Evolutionary conservation across 1,284 basidiomycete genomes (phyloP), one percentile per base, ranked within the genome.

Genomic region (Microbotryum violaceum): DNA sequence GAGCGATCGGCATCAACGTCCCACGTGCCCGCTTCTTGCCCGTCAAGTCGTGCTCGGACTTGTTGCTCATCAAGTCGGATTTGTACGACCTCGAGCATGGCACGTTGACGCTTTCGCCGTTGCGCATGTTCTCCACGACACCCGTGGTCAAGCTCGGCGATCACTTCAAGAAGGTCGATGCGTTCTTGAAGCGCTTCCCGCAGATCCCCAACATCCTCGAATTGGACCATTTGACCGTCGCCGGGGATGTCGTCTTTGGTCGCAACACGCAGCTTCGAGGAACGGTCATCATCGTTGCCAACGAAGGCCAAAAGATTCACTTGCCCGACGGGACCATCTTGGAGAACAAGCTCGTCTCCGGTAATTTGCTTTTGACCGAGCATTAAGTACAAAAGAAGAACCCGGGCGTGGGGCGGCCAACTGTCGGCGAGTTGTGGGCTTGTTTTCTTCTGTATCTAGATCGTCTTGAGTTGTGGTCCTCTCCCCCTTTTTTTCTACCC

Each of bases 151-250:
- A 97, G 60, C 62, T 71, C 46, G 68, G 70, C n/a, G 70, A 72
- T 68, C 74, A 74, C 54, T 78, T 80, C 73, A 79, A 82, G 75
- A 82, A 91, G 88, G 96, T 97, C 21, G 52, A 52, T 52, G 20
- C 92, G 76, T 97, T 97, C 83, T 91, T 97, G 80, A 93, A 92
- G 78, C 83, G 91, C 54, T 94, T 94, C 86, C 96, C 93, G 84
- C 89, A 87, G 77, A 94, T 97, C 71, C 93, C 94, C 56, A 87
- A 87, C 76, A 89, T 94, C 70, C 79, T 89, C 67, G 70, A 71
- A 56, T 82, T 97, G 61, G 94, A 97, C 78, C 93, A 97, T 77
- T 81, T 97, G 74, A 98, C 94, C 6, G 91, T 98, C 56, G 89
- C 89, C 62, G 93, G 93, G 42, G 93, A 97, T 76, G 92, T 98